These are phyloP conservation scores for Colletotrichum neosansevieriae DNA, from an alignment of 2,329 filamentous ascomycete species.

Conservation along the genomic window DNA sequence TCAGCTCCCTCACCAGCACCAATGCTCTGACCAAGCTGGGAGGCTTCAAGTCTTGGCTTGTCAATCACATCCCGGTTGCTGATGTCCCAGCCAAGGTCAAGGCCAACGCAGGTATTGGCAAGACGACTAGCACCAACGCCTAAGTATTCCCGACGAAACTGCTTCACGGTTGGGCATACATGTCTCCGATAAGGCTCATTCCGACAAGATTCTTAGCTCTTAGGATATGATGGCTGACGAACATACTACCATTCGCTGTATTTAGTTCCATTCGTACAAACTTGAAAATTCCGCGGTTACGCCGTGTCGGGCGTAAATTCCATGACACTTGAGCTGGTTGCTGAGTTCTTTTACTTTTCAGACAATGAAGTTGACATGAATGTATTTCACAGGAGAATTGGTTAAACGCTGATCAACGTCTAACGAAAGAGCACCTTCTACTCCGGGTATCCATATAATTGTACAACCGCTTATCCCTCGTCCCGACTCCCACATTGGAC, in stretches of 20 bases:
- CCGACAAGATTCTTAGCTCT: no score
- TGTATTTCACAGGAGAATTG: no score
- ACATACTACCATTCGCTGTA: slow-evolving; percentile 2
- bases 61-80: slow-evolving; percentile 41
- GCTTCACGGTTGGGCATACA: no score
- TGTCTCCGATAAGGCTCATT: no score
- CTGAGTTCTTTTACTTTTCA: no score
- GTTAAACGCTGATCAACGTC: no score
- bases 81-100: slow-evolving; percentile 43
- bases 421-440: background rate
- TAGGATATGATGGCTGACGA: no score
- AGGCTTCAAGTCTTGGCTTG: slow-evolving; percentile 41
- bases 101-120: slow-evolving; percentile 44
- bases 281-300: background rate
- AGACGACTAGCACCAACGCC: slow-evolving; percentile 34
- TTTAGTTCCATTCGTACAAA: slow-evolving; percentile 15
- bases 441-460: slow-evolving; percentile 21
- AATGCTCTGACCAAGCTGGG: slow-evolving; percentile 39
- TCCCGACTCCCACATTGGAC: background rate
- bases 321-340: background rate
- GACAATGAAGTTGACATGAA: background rate
- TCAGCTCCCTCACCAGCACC: slow-evolving; percentile 37
- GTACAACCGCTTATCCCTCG: background rate
- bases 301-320: background rate
- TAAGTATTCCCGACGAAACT: background rate